A percentile compares a stretch with the other conserved stretches of the same genome.
These are phyloP conservation scores for Lecanosticta acicola DNA, from an alignment of 2,329 filamentous ascomycete genomes.

Conservation along the genomic window DNA sequence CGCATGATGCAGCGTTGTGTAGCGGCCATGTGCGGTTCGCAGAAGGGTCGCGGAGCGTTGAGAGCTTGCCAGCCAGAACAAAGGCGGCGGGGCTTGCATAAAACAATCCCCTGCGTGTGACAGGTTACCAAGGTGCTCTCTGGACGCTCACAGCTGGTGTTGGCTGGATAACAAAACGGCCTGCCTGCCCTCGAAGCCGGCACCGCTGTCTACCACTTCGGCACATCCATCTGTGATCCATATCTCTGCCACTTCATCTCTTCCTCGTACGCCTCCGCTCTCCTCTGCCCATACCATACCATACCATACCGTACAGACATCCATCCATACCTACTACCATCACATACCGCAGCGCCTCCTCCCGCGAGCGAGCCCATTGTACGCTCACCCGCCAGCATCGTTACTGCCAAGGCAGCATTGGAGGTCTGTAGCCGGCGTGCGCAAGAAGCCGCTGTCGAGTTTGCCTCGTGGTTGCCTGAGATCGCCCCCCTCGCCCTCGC, in stretches of 20 bases:
- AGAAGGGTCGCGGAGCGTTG: too few relatives aligned
- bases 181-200: slow-evolving; percentile 15
- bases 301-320: too few relatives aligned
- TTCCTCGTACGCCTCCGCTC: neutral
- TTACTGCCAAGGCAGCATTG: slow-evolving; percentile 1
- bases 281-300: neutral
- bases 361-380: neutral
- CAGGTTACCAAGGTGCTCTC: slow-evolving; percentile 10
- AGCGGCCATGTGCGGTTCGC: slow-evolving; percentile 23
- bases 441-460: neutral
- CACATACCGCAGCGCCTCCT: neutral
- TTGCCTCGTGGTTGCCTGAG: slow-evolving; percentile 1
- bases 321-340: too few relatives aligned
- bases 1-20: slow-evolving; percentile 19
- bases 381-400: neutral
- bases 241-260: slow-evolving; percentile 13
- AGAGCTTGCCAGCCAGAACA: slow-evolving; percentile 14
- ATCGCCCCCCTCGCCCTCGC: neutral
- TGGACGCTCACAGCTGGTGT: too few relatives aligned
- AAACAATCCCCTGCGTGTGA: slow-evolving; percentile 25
- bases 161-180: slow-evolving; percentile 22
- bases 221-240: slow-evolving; percentile 10
- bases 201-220: slow-evolving; percentile 16
- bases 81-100: slow-evolving; percentile 31
- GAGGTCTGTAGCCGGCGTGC: neutral